Conservation (phyloP, 139 green algal genomes). For the Astrephomene gubernaculifera region DNA sequence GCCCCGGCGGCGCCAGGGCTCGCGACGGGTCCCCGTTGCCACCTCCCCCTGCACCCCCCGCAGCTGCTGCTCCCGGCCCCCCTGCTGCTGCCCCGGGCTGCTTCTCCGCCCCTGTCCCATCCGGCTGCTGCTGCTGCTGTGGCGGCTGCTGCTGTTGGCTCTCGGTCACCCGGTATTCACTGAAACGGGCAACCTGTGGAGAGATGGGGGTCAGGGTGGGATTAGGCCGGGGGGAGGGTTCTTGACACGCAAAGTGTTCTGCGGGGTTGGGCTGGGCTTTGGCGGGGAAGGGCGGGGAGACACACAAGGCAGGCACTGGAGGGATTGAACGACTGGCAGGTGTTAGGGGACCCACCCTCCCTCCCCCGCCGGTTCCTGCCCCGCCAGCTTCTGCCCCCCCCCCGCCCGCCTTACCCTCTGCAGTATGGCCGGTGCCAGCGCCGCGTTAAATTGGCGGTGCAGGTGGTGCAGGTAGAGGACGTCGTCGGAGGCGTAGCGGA, state of each 20-base stretch:
- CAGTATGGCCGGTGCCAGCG: neutral
- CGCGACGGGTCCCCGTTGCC: neutral
- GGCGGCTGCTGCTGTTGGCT: too few relatives aligned
- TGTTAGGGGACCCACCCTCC: neutral
- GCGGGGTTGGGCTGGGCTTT: neutral
- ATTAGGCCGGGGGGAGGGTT: neutral
- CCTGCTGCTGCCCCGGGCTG: too few relatives aligned
- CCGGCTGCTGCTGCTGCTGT: too few relatives aligned
- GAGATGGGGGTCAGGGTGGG: too few relatives aligned
- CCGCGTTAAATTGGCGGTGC: neutral
- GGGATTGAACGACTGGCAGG: neutral
- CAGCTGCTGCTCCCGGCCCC: too few relatives aligned
- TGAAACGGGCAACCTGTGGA: slow-evolving; percentile 10
- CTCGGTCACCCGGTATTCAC: slow-evolving; percentile 13
- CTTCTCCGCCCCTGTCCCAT: too few relatives aligned
- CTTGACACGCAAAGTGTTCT: neutral
- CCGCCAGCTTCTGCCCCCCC: neutral
- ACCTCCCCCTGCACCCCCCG: neutral
- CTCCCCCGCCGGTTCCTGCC: neutral
- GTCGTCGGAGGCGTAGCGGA: slow-evolving; percentile 31
- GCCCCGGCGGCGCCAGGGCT: neutral
- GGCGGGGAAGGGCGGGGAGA: neutral
- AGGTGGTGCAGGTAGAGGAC: slow-evolving; percentile 42
- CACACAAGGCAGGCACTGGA: neutral
- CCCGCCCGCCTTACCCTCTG: neutral